Percentiles rank a stretch among this genome's conserved stretches.
Conservation (phyloP, 2,329 filamentous ascomycete species). For the Aciculosporium take region DNA sequence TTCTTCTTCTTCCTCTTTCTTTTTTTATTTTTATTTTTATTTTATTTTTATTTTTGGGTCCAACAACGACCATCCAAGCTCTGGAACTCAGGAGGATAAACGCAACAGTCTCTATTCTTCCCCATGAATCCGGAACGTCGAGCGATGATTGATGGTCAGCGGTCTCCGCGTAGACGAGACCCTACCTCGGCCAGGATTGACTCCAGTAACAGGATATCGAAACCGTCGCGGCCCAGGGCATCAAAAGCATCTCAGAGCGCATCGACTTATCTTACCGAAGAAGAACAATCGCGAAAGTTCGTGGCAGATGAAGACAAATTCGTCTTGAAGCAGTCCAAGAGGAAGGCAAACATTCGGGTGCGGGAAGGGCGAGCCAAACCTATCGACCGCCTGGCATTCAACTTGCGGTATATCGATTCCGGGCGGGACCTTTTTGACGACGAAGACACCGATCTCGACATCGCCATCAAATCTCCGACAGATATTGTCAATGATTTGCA, state of each 20-base stretch:
- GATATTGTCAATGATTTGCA: slow-evolving; percentile 63
- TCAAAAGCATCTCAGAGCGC: slow-evolving; percentile 16
- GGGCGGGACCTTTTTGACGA: slow-evolving; percentile 80
- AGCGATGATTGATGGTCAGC: slow-evolving; percentile 37
- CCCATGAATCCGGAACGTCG: slow-evolving; percentile 40
- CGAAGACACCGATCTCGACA: slow-evolving; percentile 54
- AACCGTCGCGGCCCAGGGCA: slow-evolving; percentile 25
- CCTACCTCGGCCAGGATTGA: slow-evolving; percentile 43
- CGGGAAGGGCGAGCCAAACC: slow-evolving; percentile 81
- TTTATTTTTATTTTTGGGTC: neutral
- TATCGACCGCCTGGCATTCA: slow-evolving; percentile 88
- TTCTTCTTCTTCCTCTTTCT: too few species aligned
- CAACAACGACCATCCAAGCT: neutral
- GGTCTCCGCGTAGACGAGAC: slow-evolving; percentile 30
- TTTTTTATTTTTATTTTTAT: neutral
- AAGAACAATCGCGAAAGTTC: slow-evolving; percentile 68
- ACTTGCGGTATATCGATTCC: slow-evolving; percentile 72
- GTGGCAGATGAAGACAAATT: slow-evolving; percentile 93
- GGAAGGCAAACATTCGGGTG: slow-evolving; percentile 90
- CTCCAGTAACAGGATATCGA: slow-evolving; percentile 40
- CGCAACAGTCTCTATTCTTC: neutral
- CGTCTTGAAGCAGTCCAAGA: slow-evolving; percentile 91
- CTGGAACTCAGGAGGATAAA: neutral
- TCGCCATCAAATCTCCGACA: slow-evolving; percentile 68
- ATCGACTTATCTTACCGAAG: slow-evolving; percentile 48